Base-by-base conservation (phyloP, 1,284 basidiomycete species). In the Rhodotorula sp. region DNA sequence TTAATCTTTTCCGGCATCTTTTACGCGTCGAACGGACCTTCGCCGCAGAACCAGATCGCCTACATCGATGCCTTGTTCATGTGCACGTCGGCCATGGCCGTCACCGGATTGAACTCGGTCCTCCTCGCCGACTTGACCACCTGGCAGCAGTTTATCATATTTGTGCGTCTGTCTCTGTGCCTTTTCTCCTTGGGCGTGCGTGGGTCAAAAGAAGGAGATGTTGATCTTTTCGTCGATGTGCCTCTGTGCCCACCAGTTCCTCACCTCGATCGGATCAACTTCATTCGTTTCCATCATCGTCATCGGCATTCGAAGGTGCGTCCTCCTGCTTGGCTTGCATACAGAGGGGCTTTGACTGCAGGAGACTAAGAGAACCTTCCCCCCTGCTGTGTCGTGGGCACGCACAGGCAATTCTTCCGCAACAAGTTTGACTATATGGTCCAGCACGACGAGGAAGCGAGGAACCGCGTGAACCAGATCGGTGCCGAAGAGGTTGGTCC, bases 401-500 rank as follows among this genome's bases (percentile, higher is more conserved):
- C 29, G 6, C 4, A 10, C 66, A 90, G 90, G 77, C 83, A 87
- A 76, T 92, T 90, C 80, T 92, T 93, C 79, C 86, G 87, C 4
- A 84, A 84, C 75, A 88, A 87, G 77, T 91, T 92, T 77, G 83
- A 86, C 67, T 83, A 89, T 78, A 85, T 91, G 62, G 82, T 93
- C 59, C 83, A 85, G 69, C 83, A 84, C 29, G 82, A 85, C 74
- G 80, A 68, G 17, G 45, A 63, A 2, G 76, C 73, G 15, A 64
- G 76, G 6, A 76, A 77, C 42, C 75, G 79, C 1, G 73, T 80
- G 54, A 73, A 77, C 49, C 79, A 80, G 30, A 73, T 82, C 51
- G 80, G 81, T 48, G 76, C 73, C 18, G 74, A 77, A n/a, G 74
- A 76, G 67, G 78, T 79, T 44, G 64, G 54, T 30, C 26, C 26